Evolutionary conservation across 345 rosid species (phyloP).

Genomic region (Theobroma cacao): DNA sequence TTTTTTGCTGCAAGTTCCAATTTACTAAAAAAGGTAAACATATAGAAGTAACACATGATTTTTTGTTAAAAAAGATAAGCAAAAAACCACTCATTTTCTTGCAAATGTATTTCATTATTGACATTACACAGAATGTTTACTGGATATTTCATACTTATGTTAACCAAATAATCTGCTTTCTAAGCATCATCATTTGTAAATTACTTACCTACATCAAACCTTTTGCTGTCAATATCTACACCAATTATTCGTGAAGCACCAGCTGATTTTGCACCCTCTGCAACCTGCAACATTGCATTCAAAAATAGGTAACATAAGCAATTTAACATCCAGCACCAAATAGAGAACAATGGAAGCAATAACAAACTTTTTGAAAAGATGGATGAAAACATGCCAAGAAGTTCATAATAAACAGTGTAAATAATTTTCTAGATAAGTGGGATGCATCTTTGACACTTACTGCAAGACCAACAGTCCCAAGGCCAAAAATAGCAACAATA

Average conservation of each 20-base stretch:
- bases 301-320: neutral
- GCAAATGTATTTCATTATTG: neutral
- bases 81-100: neutral
- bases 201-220: slow-evolving; percentile 61
- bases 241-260: slow-evolving; percentile 97
- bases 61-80: neutral
- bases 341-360: neutral
- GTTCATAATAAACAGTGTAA: neutral
- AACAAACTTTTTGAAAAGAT: neutral
- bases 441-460: slow-evolving; percentile 43
- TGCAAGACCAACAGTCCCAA: slow-evolving; percentile 98
- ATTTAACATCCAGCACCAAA: neutral
- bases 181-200: neutral
- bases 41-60: neutral
- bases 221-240: slow-evolving; percentile 81
- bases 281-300: slow-evolving; percentile 52
- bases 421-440: neutral
- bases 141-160: neutral
- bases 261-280: slow-evolving; percentile 98
- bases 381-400: neutral
- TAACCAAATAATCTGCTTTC: neutral
- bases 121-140: neutral
- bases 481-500: slow-evolving; percentile 90
- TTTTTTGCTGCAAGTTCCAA: slow-evolving; percentile 45
- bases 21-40: neutral